Evolutionary conservation across 2,329 filamentous ascomycete genomes (phyloP), one percentile per base, ranked within the genome.

Genomic region (Lasiodiplodia citricola): DNA sequence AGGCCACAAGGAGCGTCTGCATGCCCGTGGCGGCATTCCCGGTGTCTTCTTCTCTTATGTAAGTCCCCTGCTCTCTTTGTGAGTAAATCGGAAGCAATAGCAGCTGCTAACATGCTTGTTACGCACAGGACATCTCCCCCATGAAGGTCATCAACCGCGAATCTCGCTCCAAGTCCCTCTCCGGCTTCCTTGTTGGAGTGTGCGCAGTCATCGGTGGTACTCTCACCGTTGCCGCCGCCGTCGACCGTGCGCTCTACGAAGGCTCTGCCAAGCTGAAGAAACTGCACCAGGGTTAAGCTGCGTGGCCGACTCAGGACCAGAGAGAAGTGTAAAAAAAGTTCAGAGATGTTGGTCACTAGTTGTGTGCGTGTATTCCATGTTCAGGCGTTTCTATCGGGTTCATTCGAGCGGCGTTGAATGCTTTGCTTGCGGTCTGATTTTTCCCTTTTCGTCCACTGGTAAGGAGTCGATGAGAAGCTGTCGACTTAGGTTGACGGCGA

Each of bases 141-240:
- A 99, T 99, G 96, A 99, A 98, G 84, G 95, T 99, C 70, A 92
- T 99, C 82, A 99, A 99, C 84, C 91, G 94, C 67, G 96, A 99
- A 83, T 91, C 92, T 73, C 89, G 93, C 57, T 85, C 90, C 70
- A 98, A 98, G 85, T 92, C 91, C 4, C 96, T 99, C 79, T 89
- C 93, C 0, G 92, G 92, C 21, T 99, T 99, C 85, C 81, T 99
- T 69, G 95, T 96, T 0, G 96, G 96, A 58, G 88, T 99, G 23
- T 99, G 96, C 80, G 95, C 95, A 47, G 92, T 98, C 70, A 90
- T 99, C 63, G 96, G 96, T 70, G 96, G 96, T 73, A 99, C 96
- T 0, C 82, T 99, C 73, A 99, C 96, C 0, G 96, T 99, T 21
- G 96, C 96, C 13, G 96, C 96, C 6, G 96, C 96, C 4, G 84